Percentiles rank a stretch among this genome's conserved stretches.
These are phyloP conservation scores for Sporobolomyces pararoseus DNA, from an alignment of 768 basidiomycete species.

Conservation along the genomic window DNA sequence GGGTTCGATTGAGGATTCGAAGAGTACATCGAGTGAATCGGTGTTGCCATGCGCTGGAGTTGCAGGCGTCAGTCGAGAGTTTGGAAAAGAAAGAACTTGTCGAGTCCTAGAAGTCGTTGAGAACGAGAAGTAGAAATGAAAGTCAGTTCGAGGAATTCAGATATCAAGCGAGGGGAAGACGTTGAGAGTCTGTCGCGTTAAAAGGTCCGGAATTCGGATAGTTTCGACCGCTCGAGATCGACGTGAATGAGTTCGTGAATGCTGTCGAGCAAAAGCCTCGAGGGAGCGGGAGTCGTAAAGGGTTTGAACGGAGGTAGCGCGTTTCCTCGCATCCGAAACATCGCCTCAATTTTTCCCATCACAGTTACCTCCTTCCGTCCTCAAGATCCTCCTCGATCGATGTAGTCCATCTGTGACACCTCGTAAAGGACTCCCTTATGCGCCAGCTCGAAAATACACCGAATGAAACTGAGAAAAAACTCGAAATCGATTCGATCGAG, in stretches of 20 bases:
- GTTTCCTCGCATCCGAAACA: conserved; percentile 1
- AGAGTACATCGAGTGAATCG: conserved; percentile 35
- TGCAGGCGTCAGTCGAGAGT: background rate
- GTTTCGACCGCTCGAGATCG: background rate
- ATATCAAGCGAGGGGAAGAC: background rate
- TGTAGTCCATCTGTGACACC: no score
- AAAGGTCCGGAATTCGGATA: no score
- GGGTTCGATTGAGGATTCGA: conserved; percentile 8
- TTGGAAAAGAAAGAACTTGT: background rate
- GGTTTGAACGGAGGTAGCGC: background rate
- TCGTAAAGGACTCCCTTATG: no score
- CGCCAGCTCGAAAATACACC: background rate
- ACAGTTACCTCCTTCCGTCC: background rate
- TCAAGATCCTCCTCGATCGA: no score
- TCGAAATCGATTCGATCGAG: conserved; percentile 11
- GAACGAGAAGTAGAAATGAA: background rate
- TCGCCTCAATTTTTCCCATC: background rate
- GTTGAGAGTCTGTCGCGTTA: background rate
- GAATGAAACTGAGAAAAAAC: background rate
- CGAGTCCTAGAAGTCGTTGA: no score
- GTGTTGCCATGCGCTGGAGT: conserved; percentile 21
- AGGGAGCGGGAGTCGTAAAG: background rate
- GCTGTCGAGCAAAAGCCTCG: no score
- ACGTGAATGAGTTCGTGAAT: no score
- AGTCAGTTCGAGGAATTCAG: background rate